A percentile compares a stretch with the other conserved stretches of the same genome.
Conservation (phyloP, 495 filamentous ascomycete species). For the Saxispiralis lemnorum region DNA sequence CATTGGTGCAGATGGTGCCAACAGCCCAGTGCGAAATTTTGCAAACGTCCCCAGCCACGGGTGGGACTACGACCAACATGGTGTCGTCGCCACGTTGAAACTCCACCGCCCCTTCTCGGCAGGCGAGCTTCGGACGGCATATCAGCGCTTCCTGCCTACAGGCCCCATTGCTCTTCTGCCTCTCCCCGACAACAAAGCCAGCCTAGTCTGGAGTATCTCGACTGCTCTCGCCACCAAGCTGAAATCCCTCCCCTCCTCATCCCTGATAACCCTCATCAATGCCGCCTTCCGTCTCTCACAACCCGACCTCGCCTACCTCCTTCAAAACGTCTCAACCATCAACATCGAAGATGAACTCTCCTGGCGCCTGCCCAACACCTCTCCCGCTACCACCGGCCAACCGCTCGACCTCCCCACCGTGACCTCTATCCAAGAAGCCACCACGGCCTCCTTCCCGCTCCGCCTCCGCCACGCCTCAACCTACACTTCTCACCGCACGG, state of each 20-base stretch:
- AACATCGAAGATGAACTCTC: constrained; percentile 43
- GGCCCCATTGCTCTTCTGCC: constrained; percentile 84
- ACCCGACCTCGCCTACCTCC: constrained; percentile 45
- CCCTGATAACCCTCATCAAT: constrained; percentile 80
- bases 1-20: constrained; percentile 84
- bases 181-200: constrained; percentile 64
- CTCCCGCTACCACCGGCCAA: constrained; percentile 9
- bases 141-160: constrained; percentile 85
- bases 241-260: constrained; percentile 49
- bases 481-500: constrained; percentile 75
- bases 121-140: constrained; percentile 52
- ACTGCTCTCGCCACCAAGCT: constrained; percentile 59
- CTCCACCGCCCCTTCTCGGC: constrained; percentile 37
- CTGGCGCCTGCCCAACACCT: constrained; percentile 47
- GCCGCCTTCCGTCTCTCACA: constrained; percentile 72
- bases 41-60: constrained; percentile 68
- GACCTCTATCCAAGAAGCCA: constrained; percentile 54
- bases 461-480: constrained; percentile 79
- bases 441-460: constrained; percentile 77
- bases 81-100: constrained; percentile 74
- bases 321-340: constrained; percentile 29
- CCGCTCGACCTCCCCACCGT: constrained; percentile 22
- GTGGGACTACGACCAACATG: constrained; percentile 86
- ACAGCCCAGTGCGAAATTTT: constrained; percentile 81
- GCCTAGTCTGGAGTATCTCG: constrained; percentile 86